Evolutionary conservation across 768 basidiomycete genomes (phyloP).

Genomic region (Dentipellis sp.): DNA sequence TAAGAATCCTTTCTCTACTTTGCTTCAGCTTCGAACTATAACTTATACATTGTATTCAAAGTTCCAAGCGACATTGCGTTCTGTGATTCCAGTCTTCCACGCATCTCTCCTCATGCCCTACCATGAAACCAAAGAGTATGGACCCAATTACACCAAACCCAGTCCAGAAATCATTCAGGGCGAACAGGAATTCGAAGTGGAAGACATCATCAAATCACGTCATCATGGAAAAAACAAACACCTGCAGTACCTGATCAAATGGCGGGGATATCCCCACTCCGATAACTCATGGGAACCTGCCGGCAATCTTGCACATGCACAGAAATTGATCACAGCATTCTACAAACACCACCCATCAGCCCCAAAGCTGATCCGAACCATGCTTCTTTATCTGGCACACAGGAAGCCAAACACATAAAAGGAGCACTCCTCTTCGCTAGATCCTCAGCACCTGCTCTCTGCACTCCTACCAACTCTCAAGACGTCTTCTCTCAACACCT

Average conservation of each 20-base stretch:
- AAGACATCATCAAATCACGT: neutral
- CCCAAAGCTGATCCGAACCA: neutral
- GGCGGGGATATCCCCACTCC: neutral
- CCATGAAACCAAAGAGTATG: conserved; percentile 4
- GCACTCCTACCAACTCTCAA: neutral
- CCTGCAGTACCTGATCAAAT: conserved; percentile 3
- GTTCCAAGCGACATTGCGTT: no score
- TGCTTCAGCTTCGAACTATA: no score
- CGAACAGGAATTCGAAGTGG: conserved; percentile 7
- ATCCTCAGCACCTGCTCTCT: neutral
- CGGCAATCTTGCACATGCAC: neutral
- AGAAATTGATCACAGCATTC: neutral
- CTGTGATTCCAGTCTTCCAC: conserved; percentile 10
- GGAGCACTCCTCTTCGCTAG: no score
- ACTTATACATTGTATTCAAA: no score
- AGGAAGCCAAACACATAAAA: neutral
- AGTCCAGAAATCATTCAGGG: conserved; percentile 6
- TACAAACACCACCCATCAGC: neutral
- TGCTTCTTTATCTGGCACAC: neutral
- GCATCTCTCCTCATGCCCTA: conserved; percentile 4
- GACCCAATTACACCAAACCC: neutral
- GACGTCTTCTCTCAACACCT: neutral
- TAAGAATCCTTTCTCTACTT: no score
- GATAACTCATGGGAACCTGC: conserved; percentile 5
- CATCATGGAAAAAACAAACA: neutral